Base-by-base conservation (phyloP, 305 asterid genomes). In the Nicotiana rustica region DNA sequence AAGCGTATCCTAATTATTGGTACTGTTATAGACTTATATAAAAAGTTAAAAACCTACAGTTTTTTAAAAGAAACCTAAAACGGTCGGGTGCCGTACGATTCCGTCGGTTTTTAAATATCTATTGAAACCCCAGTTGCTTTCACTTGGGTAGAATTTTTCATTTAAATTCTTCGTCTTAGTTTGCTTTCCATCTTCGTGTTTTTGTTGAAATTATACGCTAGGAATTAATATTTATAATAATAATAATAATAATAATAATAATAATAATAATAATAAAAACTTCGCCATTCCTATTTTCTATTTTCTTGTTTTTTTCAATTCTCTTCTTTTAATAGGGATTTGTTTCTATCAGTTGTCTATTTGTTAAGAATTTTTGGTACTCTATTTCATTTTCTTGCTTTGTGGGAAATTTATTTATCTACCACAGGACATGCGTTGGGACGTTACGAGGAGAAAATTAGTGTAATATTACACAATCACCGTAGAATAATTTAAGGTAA, bases 401-500 rank as follows among this genome's bases (percentile, higher is more conserved):
- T 64, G 35, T 64, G 13, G 38, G 6, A 62, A 19, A 18, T 3
- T 62, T 18, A 9, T 62, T 19, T 21, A 9, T 62, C 12, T 19
- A 62, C 35, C 35, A 19, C 35, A 19, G 35, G 17, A 62, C 35
- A 59, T 59, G 18, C 60, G 2, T 14, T 55, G 14, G 18, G n/a
- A 55, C 60, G 60, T 55, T 14, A 12, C 60, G 60, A 55, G 0
- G 60, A 55, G 60, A 55, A 55, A 55, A 13, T 55, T 55, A 55
- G 18, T 41, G 10, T 55, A 55, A 55, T 14, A 19, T 19, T 61
- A 25, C 64, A 25, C 25, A 49, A 6, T 4, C 17, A 9, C 36
- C 79, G 79, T 73, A 19, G 21, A 73, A 52, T 13, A 73, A 73
- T 73, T 70, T 70, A n/a, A 47, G 21, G 2, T 29, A 47, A 21